These are phyloP conservation scores for Macrocybe gigantea DNA, from an alignment of 768 basidiomycete genomes.

Conservation along the genomic window DNA sequence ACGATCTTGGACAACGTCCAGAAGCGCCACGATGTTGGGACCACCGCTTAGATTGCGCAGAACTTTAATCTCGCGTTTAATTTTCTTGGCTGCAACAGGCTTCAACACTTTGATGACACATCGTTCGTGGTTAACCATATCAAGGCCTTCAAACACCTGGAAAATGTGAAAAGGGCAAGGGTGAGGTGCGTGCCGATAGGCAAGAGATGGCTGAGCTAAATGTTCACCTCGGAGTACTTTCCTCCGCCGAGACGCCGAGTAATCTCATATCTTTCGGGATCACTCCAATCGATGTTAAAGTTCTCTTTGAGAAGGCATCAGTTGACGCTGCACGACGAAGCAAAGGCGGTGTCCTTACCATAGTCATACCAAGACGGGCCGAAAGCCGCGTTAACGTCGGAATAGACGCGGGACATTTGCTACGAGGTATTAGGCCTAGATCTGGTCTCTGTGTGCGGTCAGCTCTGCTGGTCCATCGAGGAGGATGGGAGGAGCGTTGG, in stretches of 20 bases:
- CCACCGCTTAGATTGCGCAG: slow-evolving; percentile 64
- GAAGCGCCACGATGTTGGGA: slow-evolving; percentile 59
- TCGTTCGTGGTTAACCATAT: slow-evolving; percentile 45
- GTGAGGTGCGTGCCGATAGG: not conserved
- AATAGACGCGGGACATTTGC: slow-evolving; percentile 45
- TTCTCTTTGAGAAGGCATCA: slow-evolving; percentile 33
- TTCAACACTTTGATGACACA: slow-evolving; percentile 71
- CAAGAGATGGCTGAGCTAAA: not conserved
- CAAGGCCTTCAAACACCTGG: slow-evolving; percentile 55
- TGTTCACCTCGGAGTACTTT: slow-evolving; percentile 57
- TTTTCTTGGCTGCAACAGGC: slow-evolving; percentile 66
- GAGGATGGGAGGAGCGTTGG: not conserved
- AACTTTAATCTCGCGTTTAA: slow-evolving; percentile 73
- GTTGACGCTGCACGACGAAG: not conserved
- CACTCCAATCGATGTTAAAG: slow-evolving; percentile 56
- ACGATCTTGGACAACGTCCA: slow-evolving; percentile 65
- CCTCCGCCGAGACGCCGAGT: slow-evolving; percentile 59
- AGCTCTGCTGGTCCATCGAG: slow-evolving; percentile 13
- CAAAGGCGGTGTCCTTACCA: slow-evolving; percentile 28
- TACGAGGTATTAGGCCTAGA: not conserved
- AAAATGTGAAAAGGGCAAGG: slow-evolving; percentile 1
- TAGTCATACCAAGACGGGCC: slow-evolving; percentile 62
- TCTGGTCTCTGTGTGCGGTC: slow-evolving; percentile 2
- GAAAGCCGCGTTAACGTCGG: slow-evolving; percentile 51
- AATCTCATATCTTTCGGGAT: slow-evolving; percentile 64